Percentiles rank a stretch among this genome's conserved stretches.
Evolutionary conservation across 2,329 filamentous ascomycete genomes (phyloP).

Genomic region (Aspergillaceae sp.): DNA sequence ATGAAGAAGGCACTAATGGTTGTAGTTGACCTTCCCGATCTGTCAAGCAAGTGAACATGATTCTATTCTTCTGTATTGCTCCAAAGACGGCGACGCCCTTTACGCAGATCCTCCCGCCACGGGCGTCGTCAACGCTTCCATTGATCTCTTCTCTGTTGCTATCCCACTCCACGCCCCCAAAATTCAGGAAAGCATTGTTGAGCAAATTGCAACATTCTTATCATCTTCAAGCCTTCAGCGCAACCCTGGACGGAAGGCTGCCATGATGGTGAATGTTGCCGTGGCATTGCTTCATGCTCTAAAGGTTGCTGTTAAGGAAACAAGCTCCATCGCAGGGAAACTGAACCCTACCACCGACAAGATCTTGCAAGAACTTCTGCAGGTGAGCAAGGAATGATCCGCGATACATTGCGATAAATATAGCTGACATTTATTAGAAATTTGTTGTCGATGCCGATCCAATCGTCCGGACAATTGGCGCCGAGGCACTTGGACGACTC

Average conservation of each 20-base stretch:
- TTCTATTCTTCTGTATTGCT: conserved; percentile 65
- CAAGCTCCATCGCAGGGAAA: conserved; percentile 61
- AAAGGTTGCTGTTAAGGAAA: conserved; percentile 77
- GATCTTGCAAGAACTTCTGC: conserved; percentile 58
- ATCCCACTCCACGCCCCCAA: conserved; percentile 82
- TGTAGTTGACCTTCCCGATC: conserved; percentile 51
- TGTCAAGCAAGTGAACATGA: conserved; percentile 84
- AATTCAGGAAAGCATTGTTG: conserved; percentile 90
- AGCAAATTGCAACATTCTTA: conserved; percentile 87
- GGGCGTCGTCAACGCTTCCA: conserved; percentile 88
- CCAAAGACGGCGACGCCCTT: conserved; percentile 38
- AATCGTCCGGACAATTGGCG: conserved; percentile 75
- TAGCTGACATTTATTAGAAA: conserved; percentile 31
- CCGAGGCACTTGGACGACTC: conserved; percentile 74
- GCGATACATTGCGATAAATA: conserved; percentile 1
- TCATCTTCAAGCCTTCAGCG: conserved; percentile 70
- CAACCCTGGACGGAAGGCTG: conserved; percentile 79
- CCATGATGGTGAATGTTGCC: conserved; percentile 83
- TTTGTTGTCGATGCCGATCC: conserved; percentile 79
- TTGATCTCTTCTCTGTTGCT: conserved; percentile 84
- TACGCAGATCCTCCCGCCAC: conserved; percentile 76
- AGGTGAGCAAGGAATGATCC: conserved; percentile 48
- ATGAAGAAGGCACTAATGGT: conserved; percentile 6
- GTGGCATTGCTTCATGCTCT: conserved; percentile 71
- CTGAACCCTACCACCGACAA: conserved; percentile 71